Evolutionary conservation across 768 basidiomycete species (phyloP), one percentile per base, ranked within the genome.

Genomic region (Leccinum imitatum): DNA sequence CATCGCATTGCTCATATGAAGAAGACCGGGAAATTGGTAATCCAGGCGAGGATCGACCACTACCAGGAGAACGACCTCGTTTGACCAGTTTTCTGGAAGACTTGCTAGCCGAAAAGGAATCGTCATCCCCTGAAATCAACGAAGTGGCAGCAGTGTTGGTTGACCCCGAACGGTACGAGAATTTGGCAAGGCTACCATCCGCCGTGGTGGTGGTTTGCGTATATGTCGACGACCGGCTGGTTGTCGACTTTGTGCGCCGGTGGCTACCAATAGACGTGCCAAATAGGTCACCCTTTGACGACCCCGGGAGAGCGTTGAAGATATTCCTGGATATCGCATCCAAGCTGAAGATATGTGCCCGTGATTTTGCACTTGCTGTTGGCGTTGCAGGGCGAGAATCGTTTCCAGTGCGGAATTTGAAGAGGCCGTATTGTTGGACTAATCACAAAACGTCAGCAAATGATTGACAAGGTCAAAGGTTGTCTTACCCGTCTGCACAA

Each of bases 281-380:
- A 69, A 94, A 93, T 58, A 93, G 79, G 63, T 95, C 92, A 33
- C 83, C 83, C 76, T 87, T 85, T 9, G 85, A 77, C 11, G 83
- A 84, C 9, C 87, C 90, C 31, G 88, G 82, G 3, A 86, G 83
- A 6, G 84, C 71, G 66, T 82, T 86, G 75, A 97, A 95, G 30
- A 98, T 80, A 73, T 93, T 95, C 48, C 93, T 84, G 19, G 93
- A 94, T 65, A 98, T 89, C 19, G 86, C 89, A 68, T 98, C 95
- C 55, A 98, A 80, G 35, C 91, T 87, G 69, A 96, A 93, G 54
- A 93, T 91, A n/a, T 89, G 86, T 2, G 87, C 90, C 62, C 84
- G 79, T 17, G 84, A 80, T 41, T 90, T 87, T n/a, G 87, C 83
- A 50, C 80, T 84, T 1, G 86, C 83, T 0, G 91, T 91, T 4